Percentiles rank a stretch among this genome's conserved stretches.
Conservation (phyloP, 2,329 filamentous ascomycete genomes). For the Aureobasidium musti region DNA sequence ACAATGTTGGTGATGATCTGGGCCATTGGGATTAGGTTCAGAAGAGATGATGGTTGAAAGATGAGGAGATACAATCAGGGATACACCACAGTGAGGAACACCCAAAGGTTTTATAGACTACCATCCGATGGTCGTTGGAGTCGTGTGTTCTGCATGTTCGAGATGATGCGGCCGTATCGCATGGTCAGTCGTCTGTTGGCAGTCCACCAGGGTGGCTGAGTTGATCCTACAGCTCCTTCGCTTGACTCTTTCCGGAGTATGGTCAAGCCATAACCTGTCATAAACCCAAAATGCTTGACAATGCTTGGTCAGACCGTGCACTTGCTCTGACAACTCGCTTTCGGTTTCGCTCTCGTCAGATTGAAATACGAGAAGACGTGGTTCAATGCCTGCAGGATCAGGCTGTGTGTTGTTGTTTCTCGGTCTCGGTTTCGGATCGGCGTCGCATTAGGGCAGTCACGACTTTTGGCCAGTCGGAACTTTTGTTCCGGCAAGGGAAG, state of each 20-base stretch:
- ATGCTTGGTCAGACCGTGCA: not conserved
- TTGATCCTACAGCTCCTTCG: not conserved
- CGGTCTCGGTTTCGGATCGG: not conserved
- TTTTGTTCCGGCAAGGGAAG: no score
- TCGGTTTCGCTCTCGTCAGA: not conserved
- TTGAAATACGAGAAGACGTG: not conserved
- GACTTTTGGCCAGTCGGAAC: no score
- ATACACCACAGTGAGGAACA: not conserved
- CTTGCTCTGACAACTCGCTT: not conserved
- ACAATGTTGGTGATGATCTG: conserved; percentile 26
- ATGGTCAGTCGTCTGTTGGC: not conserved
- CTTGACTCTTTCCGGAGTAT: not conserved
- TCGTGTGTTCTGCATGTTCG: not conserved
- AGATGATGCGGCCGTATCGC: not conserved
- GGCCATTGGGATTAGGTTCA: not conserved
- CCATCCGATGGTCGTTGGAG: not conserved
- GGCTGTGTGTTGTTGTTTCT: not conserved
- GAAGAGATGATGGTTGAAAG: not conserved
- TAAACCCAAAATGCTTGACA: not conserved
- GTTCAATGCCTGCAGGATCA: not conserved
- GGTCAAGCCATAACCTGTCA: not conserved
- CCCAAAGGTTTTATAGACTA: not conserved
- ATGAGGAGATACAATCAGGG: not conserved
- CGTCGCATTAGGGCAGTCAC: not conserved
- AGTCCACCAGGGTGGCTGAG: not conserved